These are phyloP conservation scores for Suillus hirtellus DNA, from an alignment of 768 basidiomycete species.

Conservation along the genomic window DNA sequence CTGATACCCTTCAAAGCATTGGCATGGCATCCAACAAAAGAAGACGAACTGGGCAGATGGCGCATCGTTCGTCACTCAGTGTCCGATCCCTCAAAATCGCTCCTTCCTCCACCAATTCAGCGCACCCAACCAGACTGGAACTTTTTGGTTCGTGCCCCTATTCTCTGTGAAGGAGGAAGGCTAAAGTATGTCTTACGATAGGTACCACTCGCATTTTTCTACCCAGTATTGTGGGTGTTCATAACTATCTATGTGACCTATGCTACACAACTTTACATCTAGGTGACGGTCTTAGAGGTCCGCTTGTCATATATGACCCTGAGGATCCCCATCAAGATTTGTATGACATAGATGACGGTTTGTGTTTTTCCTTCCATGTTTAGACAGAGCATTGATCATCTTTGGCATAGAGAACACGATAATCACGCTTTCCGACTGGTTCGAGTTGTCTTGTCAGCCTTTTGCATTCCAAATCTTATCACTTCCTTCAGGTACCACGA, in stretches of 20 bases:
- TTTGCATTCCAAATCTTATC: background rate
- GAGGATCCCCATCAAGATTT: constrained; percentile 40
- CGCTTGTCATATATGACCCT: constrained; percentile 47
- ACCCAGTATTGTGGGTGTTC: constrained; percentile 41
- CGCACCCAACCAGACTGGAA: constrained; percentile 41
- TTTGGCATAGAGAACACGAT: constrained; percentile 38
- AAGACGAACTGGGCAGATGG: constrained; percentile 40
- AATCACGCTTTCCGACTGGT: constrained; percentile 49
- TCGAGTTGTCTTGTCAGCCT: constrained; percentile 12
- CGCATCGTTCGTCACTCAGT: constrained; percentile 44
- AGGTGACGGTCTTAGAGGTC: constrained; percentile 41
- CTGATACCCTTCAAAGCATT: constrained; percentile 24
- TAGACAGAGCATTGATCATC: constrained; percentile 2
- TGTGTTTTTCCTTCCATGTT: constrained; percentile 7
- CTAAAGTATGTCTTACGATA: constrained; percentile 12
- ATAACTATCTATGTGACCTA: constrained; percentile 18
- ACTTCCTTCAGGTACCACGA: constrained; percentile 28
- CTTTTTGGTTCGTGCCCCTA: constrained; percentile 36
- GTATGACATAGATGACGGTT: constrained; percentile 51
- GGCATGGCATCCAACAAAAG: constrained; percentile 37
- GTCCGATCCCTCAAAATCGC: constrained; percentile 41
- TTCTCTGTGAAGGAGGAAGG: background rate
- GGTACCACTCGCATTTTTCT: constrained; percentile 43
- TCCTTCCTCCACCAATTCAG: constrained; percentile 44
- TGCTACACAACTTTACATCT: background rate